Base-by-base conservation (phyloP, 306 rosid species). In the Cicer arietinum region DNA sequence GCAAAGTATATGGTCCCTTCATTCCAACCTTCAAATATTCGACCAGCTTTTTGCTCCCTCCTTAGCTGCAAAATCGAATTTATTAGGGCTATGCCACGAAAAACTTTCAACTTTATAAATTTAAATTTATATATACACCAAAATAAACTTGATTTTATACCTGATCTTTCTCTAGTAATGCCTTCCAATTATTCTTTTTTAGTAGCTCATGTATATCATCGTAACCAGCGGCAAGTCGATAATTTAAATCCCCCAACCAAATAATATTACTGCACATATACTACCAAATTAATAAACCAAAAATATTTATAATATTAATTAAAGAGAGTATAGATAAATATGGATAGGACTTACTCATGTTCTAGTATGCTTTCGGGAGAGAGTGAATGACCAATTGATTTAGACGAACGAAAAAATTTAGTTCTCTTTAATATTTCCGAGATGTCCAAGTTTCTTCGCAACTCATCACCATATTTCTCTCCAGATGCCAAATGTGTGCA, bases 231-330 rank as follows among this genome's bases (percentile, higher is more conserved):
- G 88, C 86, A 7, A 94, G 87, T 64, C 98, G 94, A 78, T 94
- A 94, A 67, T 94, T 94, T 75, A 94, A 80, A 85, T 94, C 98
- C 69, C 97, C 99, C n/a, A 92, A 94, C 97, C 97, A 94, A 57
- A 94, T 86, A 22, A 94, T 53, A 83, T 92, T 88, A 69, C 97
- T 94, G 83, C 47, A 73, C 7, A 79, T 2, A 78, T 45, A 16
- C 11, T 14, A 12, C 8, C 17, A 57, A 39, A 22, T 17, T 13
- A 46, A 22, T 44, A 1, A 12, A 16, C 16, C 3, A 8, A 22
- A n/a, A 14, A 67, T 59, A 17, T 7, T 52, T 52, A 16, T 2
- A 52, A 16, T 3, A 16, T 14, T 17, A 12, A 16, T 14, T 17
- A 12, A 52, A 67, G n/a, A 61, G 59, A 20, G 6, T 12, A 7